Base-by-base conservation (phyloP, 73 alveolate species). In the Paramecium tetraurelia region DNA sequence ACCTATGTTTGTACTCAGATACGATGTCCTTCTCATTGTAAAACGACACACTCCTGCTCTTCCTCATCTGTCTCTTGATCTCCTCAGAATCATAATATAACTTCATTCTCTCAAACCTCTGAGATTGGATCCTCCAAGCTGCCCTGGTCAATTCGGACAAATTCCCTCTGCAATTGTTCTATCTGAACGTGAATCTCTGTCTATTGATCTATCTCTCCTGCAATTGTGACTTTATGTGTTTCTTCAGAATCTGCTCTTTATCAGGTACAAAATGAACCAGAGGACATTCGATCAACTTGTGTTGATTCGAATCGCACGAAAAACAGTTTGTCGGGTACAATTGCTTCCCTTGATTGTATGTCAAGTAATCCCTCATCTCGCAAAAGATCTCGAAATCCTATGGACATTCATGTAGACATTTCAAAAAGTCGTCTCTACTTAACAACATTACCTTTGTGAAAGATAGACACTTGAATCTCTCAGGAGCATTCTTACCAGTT, bases 221-320 rank as follows among this genome's bases (percentile, higher is more conserved):
- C 4, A 2, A 18, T 72, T 72, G 6, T 3, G 57, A 36, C 6
- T 31, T 21, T n/a, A 40, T 72, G 21, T 80, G 43, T 80, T 63
- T 80, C 24, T 70, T 89, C 8, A 89, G 27, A 4, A 89, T 70
- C 27, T 40, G 33, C 24, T 89, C 58, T 53, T 41, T 46, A 59
- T 89, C 80, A 16, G 94, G 94, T 0, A 83, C 90, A 89, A 70
- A 89, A 89, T 89, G 94, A 70, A 71, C 43, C 7, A 72, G 7
- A n/a, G 75, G 80, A 72, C 94, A 89, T 6, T 89, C 89, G 18
- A 70, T 70, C 41, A 89, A 89, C 38, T 70, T 46, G 46, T 89
- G 94, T 3, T 69, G 22, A 44, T 69, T 72, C 16, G 92, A 70
- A 41, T 46, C 53, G 22, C 94, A 89, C 21, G 92, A 46, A 89